These are phyloP conservation scores for Penicillium sp. DNA, from an alignment of 2,329 filamentous ascomycete species.

Conservation along the genomic window DNA sequence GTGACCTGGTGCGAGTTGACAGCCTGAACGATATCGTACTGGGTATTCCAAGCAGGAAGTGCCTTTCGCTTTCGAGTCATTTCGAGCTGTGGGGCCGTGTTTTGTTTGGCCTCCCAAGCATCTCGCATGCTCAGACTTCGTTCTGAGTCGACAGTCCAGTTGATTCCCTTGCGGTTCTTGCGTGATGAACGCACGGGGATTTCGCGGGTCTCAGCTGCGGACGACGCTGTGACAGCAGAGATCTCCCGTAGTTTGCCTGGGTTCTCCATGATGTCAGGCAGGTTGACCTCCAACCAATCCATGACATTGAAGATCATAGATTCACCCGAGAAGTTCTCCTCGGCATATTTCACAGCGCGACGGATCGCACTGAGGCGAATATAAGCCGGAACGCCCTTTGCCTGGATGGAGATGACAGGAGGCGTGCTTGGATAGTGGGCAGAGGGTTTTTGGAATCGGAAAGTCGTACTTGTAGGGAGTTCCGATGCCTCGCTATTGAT, in stretches of 20 bases:
- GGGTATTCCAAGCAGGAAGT: constrained; percentile 85
- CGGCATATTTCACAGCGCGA: constrained; percentile 71
- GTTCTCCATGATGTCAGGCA: constrained; percentile 78
- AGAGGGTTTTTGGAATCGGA: constrained; percentile 71
- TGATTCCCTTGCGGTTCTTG: constrained; percentile 60
- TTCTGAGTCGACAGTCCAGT: constrained; percentile 61
- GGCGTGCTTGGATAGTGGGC: constrained; percentile 69
- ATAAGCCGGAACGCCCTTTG: constrained; percentile 78
- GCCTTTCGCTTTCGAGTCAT: constrained; percentile 74
- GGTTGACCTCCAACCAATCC: constrained; percentile 87
- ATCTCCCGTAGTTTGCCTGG: constrained; percentile 85
- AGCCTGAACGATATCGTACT: constrained; percentile 72
- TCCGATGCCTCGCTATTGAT: constrained; percentile 62
- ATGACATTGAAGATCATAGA: constrained; percentile 89
- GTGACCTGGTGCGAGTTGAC: constrained; percentile 82
- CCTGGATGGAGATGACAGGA: constrained; percentile 69
- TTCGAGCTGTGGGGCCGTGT: constrained; percentile 64
- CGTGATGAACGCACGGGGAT: constrained; percentile 31
- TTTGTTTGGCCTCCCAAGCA: constrained; percentile 71
- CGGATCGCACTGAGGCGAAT: constrained; percentile 88
- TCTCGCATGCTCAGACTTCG: constrained; percentile 61
- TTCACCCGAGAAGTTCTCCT: constrained; percentile 72
- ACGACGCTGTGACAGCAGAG: constrained; percentile 69
- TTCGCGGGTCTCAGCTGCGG: constrained; percentile 17
- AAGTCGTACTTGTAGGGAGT: constrained; percentile 47